These are phyloP conservation scores for Taiozyma sp. DNA, from an alignment of 1,139 yeast species.

Conservation along the genomic window DNA sequence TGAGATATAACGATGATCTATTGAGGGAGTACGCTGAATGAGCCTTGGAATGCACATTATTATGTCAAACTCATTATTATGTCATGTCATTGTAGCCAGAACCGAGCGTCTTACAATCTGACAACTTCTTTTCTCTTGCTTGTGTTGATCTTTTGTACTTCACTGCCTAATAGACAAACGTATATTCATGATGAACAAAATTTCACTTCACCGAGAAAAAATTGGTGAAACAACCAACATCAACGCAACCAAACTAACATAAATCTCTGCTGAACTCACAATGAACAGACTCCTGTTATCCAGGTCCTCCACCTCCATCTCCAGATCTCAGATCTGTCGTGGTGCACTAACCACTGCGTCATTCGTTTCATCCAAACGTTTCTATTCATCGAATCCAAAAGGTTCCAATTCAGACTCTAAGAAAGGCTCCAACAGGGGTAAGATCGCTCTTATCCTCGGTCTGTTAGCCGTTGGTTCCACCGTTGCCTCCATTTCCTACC, in stretches of 20 bases:
- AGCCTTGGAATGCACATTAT: too few relatives aligned
- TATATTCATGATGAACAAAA: too few relatives aligned
- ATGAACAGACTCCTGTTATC: not conserved
- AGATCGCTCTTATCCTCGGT: conserved; percentile 27
- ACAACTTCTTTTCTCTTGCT: too few relatives aligned
- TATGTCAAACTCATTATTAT: too few relatives aligned
- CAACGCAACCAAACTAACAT: not conserved
- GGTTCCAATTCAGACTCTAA: not conserved
- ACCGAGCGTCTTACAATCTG: too few relatives aligned
- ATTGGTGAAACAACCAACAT: not conserved
- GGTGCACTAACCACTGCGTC: not conserved
- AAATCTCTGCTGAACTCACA: not conserved
- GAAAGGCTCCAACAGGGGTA: conserved; percentile 21
- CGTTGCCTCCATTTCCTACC: conserved; percentile 38
- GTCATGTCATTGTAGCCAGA: too few relatives aligned
- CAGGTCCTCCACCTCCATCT: not conserved
- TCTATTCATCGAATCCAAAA: not conserved
- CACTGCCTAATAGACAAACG: too few relatives aligned
- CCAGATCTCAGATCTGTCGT: not conserved
- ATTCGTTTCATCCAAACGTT: not conserved
- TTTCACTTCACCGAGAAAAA: too few relatives aligned
- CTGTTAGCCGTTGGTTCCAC: conserved; percentile 42
- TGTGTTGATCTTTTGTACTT: too few relatives aligned
- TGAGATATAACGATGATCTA: conserved; percentile 52
- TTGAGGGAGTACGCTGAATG: conserved; percentile 16